These are phyloP conservation scores for Sideroxylon spinosum DNA, from an alignment of 179 eudicot species.

Conservation along the genomic window DNA sequence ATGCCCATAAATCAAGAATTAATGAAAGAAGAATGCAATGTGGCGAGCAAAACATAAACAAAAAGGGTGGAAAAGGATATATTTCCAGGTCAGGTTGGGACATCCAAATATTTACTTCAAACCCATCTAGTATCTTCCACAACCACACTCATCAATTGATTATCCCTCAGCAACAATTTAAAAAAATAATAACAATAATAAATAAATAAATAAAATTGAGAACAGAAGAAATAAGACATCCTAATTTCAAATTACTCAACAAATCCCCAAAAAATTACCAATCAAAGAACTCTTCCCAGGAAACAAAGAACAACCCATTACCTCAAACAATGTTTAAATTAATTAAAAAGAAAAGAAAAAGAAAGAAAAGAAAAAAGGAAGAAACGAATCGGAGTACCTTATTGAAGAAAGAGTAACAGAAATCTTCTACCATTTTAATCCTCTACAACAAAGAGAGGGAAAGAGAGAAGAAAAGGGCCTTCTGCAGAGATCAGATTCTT, in stretches of 20 bases:
- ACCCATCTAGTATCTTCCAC: constrained; percentile 8
- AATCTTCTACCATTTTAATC: constrained; percentile 45
- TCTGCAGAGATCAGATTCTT: constrained; percentile 13
- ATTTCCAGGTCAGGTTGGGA: background rate
- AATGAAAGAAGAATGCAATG: background rate
- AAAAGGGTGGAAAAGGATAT: background rate
- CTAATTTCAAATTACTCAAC: background rate
- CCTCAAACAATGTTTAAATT: background rate
- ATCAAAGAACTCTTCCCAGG: background rate
- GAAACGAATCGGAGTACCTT: constrained; percentile 36
- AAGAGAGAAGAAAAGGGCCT: constrained; percentile 7
- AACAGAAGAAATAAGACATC: background rate
- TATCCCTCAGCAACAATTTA: background rate
- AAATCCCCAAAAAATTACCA: background rate
- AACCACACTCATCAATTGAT: constrained; percentile 2
- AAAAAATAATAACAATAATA: background rate
- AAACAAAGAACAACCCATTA: background rate
- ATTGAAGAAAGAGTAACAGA: constrained; percentile 26
- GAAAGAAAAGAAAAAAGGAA: background rate
- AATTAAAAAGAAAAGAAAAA: constrained; percentile 14
- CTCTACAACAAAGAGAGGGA: constrained; percentile 7
- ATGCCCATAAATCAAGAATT: background rate
- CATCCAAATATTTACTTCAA: constrained; percentile 3
- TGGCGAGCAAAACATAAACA: background rate
- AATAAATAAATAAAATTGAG: background rate